Evolutionary conservation across 129 eudicot genomes (phyloP).

Genomic region (Helianthus annuus): HanXRQr2.0-SUNRISE NC_035444.2:141130717-141131216

Average conservation of each 20-base stretch:
- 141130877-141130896: conserved; percentile 98
- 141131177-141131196: conserved; percentile 52
- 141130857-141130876: conserved; percentile 99
- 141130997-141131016: conserved; percentile 88
- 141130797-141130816: conserved; percentile 73
- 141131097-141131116: conserved; percentile 86
- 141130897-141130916: conserved; percentile 94
- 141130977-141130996: conserved; percentile 18
- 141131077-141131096: conserved; percentile 97
- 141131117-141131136: background rate
- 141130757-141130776: background rate
- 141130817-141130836: conserved; percentile 88
- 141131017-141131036: conserved; percentile 98
- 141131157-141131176: background rate
- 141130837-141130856: conserved; percentile 94
- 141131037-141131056: conserved; percentile 92
- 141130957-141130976: background rate
- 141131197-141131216: conserved; percentile 86
- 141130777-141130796: conserved; percentile 15
- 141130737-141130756: background rate
- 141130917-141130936: conserved; percentile 55
- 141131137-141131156: background rate
- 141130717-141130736: background rate
- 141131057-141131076: conserved; percentile 85
- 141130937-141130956: conserved; percentile 1